phyloP scores from a whole-genome alignment of 2,329 filamentous ascomycete genomes.

The Trichoderma polysporum region DNA sequence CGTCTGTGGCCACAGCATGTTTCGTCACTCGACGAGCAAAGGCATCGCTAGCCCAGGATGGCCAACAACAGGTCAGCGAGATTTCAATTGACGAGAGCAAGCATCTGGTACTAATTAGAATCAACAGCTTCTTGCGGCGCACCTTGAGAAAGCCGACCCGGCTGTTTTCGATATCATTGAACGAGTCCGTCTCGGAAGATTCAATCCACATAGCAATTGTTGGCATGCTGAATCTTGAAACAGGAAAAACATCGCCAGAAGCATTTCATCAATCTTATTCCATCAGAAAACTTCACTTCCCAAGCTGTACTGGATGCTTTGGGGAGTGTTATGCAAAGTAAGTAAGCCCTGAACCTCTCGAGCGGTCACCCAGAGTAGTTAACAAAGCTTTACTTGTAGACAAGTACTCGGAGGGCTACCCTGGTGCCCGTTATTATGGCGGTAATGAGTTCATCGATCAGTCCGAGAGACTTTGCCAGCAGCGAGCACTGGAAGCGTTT shows the following conservation, averaged over 20 bases:
- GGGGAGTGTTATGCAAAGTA: slow-evolving; percentile 93
- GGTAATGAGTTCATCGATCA: slow-evolving; percentile 96
- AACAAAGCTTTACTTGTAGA: slow-evolving; percentile 52
- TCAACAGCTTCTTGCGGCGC: slow-evolving; percentile 72
- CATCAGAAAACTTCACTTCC: slow-evolving; percentile 93
- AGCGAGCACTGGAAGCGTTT: slow-evolving; percentile 85
- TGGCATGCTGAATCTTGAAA: slow-evolving; percentile 2
- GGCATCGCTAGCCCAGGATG: slow-evolving; percentile 51
- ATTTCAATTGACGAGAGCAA: not conserved
- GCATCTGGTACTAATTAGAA: not conserved
- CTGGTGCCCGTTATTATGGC: slow-evolving; percentile 92
- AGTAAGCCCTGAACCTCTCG: slow-evolving; percentile 29
- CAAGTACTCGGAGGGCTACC: slow-evolving; percentile 98
- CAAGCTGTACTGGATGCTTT: slow-evolving; percentile 89
- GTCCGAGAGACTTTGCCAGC: slow-evolving; percentile 84
- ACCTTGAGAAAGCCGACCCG: slow-evolving; percentile 82
- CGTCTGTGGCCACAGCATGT: slow-evolving; percentile 26
- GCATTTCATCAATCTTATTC: slow-evolving; percentile 97
- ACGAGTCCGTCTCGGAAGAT: slow-evolving; percentile 58
- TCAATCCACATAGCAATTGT: not conserved
- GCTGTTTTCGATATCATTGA: slow-evolving; percentile 85
- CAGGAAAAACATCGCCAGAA: slow-evolving; percentile 96
- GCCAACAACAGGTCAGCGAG: slow-evolving; percentile 57
- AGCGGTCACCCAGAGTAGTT: slow-evolving; percentile 24
- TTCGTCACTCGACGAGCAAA: slow-evolving; percentile 38